Base-by-base conservation (phyloP, 2,329 filamentous ascomycete species). In the Camillea tinctor region DNA sequence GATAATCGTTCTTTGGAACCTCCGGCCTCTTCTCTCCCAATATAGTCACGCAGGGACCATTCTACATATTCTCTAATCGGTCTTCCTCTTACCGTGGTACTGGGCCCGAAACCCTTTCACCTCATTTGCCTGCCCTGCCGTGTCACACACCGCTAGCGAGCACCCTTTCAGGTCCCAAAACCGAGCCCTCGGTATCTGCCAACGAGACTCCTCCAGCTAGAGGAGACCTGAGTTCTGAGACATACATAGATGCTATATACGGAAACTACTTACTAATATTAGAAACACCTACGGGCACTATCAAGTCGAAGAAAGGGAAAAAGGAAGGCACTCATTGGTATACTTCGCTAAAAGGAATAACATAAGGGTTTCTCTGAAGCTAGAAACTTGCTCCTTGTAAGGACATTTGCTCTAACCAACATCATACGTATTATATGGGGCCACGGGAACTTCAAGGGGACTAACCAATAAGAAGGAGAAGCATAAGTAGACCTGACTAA, bases 171-270 rank as follows among this genome's bases (percentile, higher is more conserved):
- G 58, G 57, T 64, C 65, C 65, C 65, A 65, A 64, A 63, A 60
- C 65, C 65, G 60, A 63, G 65, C 61, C 65, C 58, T 60, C 65
- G 65, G 65, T 60, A 66, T 61, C 65, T 64, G 65, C 65, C 65
- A 65, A 63, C 64, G 62, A 64, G 60, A 11, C 60, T 54, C 60
- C 58, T 62, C 63, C 62, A 62, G 60, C 54, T 60, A 58, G 60
- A 57, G 58, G 57, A 60, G 63, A 62, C 60, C 60, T 64, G 58
- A 36, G 49, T 52, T 58, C 26, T 30, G 22, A 58, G 59, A 60
- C 36, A 44, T 44, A 44, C 36, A 44, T 44, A 44, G 2, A 44
- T 44, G 36, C 36, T 44, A 15, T 44, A 44, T n/a, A 44, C 17
- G 36, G 36, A 44, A 44, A 44, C 36, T 44, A 44, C 36, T n/a